These are phyloP conservation scores for Lindgomyces ingoldianus DNA, from an alignment of 495 filamentous ascomycete genomes.

Conservation along the genomic window DNA sequence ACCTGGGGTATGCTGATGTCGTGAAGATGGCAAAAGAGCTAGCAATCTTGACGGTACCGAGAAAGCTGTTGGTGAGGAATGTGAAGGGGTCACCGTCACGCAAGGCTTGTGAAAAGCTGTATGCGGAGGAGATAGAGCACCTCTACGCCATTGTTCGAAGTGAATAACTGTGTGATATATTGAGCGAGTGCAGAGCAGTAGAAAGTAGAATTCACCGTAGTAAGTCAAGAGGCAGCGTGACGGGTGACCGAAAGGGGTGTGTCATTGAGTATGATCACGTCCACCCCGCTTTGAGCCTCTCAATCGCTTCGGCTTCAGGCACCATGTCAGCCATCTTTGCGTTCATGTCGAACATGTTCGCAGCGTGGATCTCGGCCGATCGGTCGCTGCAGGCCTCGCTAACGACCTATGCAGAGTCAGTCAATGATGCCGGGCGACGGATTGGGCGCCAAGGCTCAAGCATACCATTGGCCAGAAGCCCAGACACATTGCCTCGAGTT, in stretches of 20 bases:
- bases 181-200: background rate
- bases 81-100: background rate
- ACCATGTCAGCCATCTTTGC: slow-evolving; percentile 48
- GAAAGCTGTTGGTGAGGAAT: slow-evolving; percentile 7
- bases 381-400: slow-evolving; percentile 46
- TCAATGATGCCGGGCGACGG: background rate
- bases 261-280: background rate
- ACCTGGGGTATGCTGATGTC: background rate
- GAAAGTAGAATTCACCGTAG: no score
- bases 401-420: slow-evolving; percentile 40
- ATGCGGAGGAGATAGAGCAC: slow-evolving; percentile 10
- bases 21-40: slow-evolving; percentile 2
- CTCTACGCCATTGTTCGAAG: background rate
- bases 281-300: slow-evolving; percentile 43
- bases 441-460: slow-evolving; percentile 1
- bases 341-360: slow-evolving; percentile 46
- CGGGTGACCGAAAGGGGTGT: no score
- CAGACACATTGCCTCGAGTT: slow-evolving; percentile 45
- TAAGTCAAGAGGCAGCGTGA: no score
- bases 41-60: background rate
- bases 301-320: slow-evolving; percentile 41
- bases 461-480: slow-evolving; percentile 43
- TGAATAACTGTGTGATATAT: background rate
- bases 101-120: slow-evolving; percentile 2
- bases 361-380: slow-evolving; percentile 42